Base-by-base conservation (phyloP, 495 filamentous ascomycete species). In the Lentithecium fluviatile region DNA sequence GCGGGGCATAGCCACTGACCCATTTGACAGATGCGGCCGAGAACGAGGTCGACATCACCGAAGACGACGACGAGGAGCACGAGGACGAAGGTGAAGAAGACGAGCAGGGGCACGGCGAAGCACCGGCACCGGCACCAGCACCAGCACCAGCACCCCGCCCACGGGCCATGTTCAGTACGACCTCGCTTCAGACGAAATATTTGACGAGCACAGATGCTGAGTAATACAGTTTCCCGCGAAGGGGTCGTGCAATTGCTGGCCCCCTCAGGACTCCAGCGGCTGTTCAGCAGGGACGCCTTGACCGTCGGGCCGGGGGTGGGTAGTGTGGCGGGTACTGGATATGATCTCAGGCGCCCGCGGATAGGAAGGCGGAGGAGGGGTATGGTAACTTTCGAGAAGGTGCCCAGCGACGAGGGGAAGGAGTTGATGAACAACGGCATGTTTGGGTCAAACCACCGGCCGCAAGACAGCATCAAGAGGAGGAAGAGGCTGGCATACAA, bases 361-460 rank as follows among this genome's bases (percentile, higher is more conserved):
- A 63, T 69, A 53, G 60, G 74, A 47, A 68, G 72, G 52, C 62
- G 69, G 32, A 74, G 53, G 66, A 62, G 36, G 62, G 73, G 45
- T 46, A 65, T 45, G 0, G 69, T 72, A 8, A 74, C 78, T 36
- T 88, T 87, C 55, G 89, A 91, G 17, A 85, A 85, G 56, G 83
- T 95, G 0, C 91, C 91, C 0, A 93, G 85, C 66, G 85, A 90
- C 6, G 78, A 83, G 55, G 91, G 91, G 10, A 78, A 71, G 53
- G 80, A 85, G 54, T 74, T 96, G 64, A 95, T 96, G 91, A 76
- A 82, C 24, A 85, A 85, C 15, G 91, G 91, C 1, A 77, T 76
- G 4, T 96, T 95, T 68, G 91, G 91, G 3, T 77, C 77, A 20
- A 86, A 81, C 53, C 77, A 83, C 47, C 70, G 77, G 45, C 78